Evolutionary conservation across 495 filamentous ascomycete genomes (phyloP).

Genomic region (Aspergillus campestris): DNA sequence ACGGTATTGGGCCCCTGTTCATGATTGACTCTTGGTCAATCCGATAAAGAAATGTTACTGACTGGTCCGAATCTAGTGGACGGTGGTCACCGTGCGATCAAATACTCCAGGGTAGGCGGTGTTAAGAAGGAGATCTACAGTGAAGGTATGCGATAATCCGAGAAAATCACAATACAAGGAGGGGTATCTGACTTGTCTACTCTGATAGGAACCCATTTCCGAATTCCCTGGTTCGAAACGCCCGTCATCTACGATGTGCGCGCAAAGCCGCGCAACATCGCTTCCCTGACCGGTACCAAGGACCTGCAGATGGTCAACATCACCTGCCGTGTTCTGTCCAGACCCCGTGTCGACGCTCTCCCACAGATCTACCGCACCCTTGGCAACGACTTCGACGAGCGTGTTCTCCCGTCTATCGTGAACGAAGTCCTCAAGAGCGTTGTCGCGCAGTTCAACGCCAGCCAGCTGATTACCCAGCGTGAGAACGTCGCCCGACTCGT

Average conservation of each 20-base stretch:
- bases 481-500: constrained; percentile 91
- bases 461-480: constrained; percentile 95
- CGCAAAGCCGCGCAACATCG: constrained; percentile 91
- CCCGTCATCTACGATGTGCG: constrained; percentile 96
- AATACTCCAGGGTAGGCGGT: constrained; percentile 89
- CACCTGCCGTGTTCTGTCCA: constrained; percentile 96
- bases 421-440: constrained; percentile 99
- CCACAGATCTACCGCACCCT: constrained; percentile 96
- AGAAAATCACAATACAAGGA: not conserved
- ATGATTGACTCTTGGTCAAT: not conserved
- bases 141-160: constrained; percentile 59
- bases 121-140: constrained; percentile 93
- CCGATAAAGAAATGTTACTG: not conserved
- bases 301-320: constrained; percentile 99
- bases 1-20: constrained; percentile 44
- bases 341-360: constrained; percentile 77
- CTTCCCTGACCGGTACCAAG: constrained; percentile 96
- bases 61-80: constrained; percentile 60
- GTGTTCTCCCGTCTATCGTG: constrained; percentile 93
- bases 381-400: constrained; percentile 92
- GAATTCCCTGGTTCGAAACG: constrained; percentile 94
- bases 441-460: constrained; percentile 97
- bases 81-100: constrained; percentile 97
- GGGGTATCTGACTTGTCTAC: constrained; percentile 11
- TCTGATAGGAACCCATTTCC: constrained; percentile 76